Conservation (phyloP, 306 rosid genomes). For the Luffa acutangula region DNA sequence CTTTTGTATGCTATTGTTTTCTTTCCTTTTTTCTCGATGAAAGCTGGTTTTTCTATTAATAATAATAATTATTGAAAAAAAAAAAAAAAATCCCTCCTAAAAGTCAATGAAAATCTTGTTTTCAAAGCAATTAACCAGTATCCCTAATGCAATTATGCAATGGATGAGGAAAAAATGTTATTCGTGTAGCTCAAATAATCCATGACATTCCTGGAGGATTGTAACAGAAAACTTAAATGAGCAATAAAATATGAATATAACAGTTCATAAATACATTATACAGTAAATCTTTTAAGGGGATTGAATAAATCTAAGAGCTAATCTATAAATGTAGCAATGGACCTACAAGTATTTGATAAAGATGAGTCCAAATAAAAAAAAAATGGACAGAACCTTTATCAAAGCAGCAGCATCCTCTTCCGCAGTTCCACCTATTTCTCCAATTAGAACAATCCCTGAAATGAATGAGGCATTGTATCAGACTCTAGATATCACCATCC, state of each 20-base stretch:
- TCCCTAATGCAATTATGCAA: not conserved
- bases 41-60: too few relatives aligned
- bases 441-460: slow-evolving; percentile 84
- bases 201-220: not conserved
- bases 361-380: not conserved
- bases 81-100: too few relatives aligned
- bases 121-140: not conserved
- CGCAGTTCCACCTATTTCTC: slow-evolving; percentile 99
- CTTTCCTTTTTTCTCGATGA: too few relatives aligned
- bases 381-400: slow-evolving; percentile 51
- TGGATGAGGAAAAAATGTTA: not conserved
- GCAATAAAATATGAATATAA: not conserved
- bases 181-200: not conserved
- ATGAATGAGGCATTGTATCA: slow-evolving; percentile 11
- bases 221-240: not conserved
- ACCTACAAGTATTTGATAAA: not conserved
- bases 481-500: not conserved
- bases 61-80: too few relatives aligned
- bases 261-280: not conserved
- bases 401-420: slow-evolving; percentile 99
- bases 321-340: not conserved
- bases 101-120: not conserved
- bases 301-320: not conserved
- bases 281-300: not conserved
- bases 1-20: too few relatives aligned